Evolutionary conservation across 83 land plant genomes (phyloP).

Genomic region (Thuja plicata): DNA sequence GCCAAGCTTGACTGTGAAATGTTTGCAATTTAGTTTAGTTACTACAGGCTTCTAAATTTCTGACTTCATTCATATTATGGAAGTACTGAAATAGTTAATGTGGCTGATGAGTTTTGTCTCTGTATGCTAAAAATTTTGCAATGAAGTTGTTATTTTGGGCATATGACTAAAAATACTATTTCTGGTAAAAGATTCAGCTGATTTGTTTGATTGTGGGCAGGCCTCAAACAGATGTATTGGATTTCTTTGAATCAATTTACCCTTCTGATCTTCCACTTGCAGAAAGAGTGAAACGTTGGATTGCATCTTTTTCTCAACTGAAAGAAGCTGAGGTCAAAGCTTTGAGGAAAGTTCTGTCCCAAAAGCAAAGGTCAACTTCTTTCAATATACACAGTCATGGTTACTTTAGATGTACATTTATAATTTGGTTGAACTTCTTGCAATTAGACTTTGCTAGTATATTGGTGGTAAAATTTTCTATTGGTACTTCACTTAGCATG

Average conservation of each 20-base stretch:
- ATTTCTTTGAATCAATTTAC: constrained; percentile 34
- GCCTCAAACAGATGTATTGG: constrained; percentile 41
- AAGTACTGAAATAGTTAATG: not conserved
- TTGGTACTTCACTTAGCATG: not conserved
- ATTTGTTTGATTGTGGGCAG: constrained; percentile 28
- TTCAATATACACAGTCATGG: not conserved
- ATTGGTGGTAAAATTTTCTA: not conserved
- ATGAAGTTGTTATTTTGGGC: not conserved
- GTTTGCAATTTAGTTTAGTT: not conserved
- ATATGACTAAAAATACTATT: not conserved
- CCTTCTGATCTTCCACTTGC: constrained; percentile 40
- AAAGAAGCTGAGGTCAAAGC: constrained; percentile 67
- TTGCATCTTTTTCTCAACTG: constrained; percentile 50
- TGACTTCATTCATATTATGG: not conserved
- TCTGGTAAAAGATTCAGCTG: constrained; percentile 2
- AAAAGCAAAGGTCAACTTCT: constrained; percentile 48
- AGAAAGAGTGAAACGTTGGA: constrained; percentile 55
- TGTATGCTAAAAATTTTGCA: not conserved
- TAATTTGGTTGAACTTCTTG: not conserved
- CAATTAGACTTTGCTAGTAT: not conserved
- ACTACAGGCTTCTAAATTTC: not conserved
- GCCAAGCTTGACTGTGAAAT: not conserved
- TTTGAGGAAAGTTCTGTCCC: constrained; percentile 53
- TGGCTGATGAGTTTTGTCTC: not conserved
- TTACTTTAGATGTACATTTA: not conserved